phyloP scores from a whole-genome alignment of 805 yeast species.

The Gaillardinia entomophila region DNA sequence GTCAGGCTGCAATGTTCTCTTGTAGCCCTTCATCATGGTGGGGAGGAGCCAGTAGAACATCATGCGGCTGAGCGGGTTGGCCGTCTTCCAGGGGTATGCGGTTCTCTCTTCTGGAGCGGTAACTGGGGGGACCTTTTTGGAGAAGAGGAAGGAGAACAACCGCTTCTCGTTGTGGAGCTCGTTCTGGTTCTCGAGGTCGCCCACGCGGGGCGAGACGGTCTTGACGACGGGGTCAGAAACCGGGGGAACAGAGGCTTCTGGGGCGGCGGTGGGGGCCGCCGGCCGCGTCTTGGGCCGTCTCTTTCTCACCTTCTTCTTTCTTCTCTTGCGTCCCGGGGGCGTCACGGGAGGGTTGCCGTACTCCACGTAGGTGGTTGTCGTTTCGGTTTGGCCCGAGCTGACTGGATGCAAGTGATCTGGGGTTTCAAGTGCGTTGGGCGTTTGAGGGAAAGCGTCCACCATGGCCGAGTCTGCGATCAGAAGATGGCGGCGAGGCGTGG shows the following conservation, averaged over 20 bases:
- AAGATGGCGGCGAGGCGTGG: too few relatives aligned
- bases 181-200: constrained; percentile 12
- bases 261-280: too few relatives aligned
- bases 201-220: too few relatives aligned
- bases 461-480: too few relatives aligned
- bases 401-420: background rate
- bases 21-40: constrained; percentile 34
- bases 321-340: background rate
- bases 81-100: constrained; percentile 40
- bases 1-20: constrained; percentile 29
- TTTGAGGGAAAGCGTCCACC: too few relatives aligned
- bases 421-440: too few relatives aligned
- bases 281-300: background rate
- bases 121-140: constrained; percentile 45
- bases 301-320: background rate
- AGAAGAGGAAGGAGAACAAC: constrained; percentile 44
- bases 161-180: constrained; percentile 43
- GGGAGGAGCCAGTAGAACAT: constrained; percentile 38
- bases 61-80: constrained; percentile 35
- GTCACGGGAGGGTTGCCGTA: background rate
- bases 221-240: background rate
- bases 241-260: too few relatives aligned
- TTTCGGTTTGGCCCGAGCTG: background rate
- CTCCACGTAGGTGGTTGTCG: background rate
- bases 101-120: constrained; percentile 47